Conservation (phyloP, 163 green algal genomes). For the Chlamydomonas reinhardtii region DNA sequence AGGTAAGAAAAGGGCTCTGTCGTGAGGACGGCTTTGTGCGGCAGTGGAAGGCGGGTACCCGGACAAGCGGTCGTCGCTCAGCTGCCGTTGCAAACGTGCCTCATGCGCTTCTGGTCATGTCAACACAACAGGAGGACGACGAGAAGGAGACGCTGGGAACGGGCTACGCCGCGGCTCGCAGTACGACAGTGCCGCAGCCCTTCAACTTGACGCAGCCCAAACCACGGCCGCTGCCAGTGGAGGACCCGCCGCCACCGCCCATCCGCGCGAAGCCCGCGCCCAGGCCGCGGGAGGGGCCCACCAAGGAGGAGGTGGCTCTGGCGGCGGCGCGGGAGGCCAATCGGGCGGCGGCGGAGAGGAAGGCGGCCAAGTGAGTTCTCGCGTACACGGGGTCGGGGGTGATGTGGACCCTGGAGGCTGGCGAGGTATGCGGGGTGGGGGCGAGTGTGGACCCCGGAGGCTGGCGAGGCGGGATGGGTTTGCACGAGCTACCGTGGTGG, state of each 20-base stretch:
- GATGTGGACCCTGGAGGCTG: too few species aligned
- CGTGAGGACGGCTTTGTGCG: neutral
- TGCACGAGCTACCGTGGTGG: too few species aligned
- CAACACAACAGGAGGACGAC: neutral
- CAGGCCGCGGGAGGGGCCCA: slow-evolving; percentile 60
- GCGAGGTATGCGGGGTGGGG: too few species aligned
- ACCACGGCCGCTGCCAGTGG: slow-evolving; percentile 71
- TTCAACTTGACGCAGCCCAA: slow-evolving; percentile 81
- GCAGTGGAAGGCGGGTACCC: neutral
- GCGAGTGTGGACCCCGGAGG: too few species aligned
- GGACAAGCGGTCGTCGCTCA: too few species aligned
- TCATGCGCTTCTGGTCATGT: too few species aligned
- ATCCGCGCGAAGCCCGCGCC: slow-evolving; percentile 61
- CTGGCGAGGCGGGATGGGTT: too few species aligned
- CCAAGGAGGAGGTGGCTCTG: slow-evolving; percentile 74
- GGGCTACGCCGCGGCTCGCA: neutral
- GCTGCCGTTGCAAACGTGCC: too few species aligned
- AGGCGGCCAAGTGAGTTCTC: slow-evolving; percentile 52
- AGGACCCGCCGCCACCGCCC: slow-evolving; percentile 64
- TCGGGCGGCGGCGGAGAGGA: slow-evolving; percentile 49
- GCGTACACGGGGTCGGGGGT: too few species aligned
- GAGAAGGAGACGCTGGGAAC: slow-evolving; percentile 45
- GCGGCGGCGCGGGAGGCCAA: slow-evolving; percentile 69
- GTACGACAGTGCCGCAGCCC: slow-evolving; percentile 60
- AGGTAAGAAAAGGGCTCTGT: too few species aligned